Percentiles rank a stretch among this genome's conserved stretches.
phyloP scores from a whole-genome alignment of 164 flowering plant species.

The Pachysandra terminalis region DNA sequence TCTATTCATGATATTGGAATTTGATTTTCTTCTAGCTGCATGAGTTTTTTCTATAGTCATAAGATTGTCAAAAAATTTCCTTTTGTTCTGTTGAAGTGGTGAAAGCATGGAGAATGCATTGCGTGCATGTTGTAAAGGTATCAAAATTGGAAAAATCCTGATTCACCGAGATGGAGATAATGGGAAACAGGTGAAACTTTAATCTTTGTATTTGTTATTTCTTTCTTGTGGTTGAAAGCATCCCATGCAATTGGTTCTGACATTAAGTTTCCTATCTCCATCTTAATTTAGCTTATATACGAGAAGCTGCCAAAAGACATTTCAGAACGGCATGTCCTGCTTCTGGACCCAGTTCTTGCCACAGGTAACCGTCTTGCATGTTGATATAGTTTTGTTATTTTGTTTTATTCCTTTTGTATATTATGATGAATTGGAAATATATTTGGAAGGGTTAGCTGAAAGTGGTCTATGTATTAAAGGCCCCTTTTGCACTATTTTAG shows the following conservation, averaged over 20 bases:
- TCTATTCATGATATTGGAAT: too few relatives aligned
- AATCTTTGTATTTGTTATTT: slow-evolving; percentile 1
- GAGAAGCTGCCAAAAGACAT: slow-evolving; percentile 93
- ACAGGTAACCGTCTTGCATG: slow-evolving; percentile 50
- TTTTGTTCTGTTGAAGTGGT: slow-evolving; percentile 54
- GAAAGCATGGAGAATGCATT: slow-evolving; percentile 99
- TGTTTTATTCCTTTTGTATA: too few relatives aligned
- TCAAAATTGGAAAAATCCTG: slow-evolving; percentile 93
- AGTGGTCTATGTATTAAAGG: background rate
- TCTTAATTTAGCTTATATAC: slow-evolving; percentile 68
- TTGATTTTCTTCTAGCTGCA: background rate
- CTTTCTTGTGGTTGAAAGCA: background rate
- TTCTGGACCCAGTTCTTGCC: slow-evolving; percentile 94
- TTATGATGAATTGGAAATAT: too few relatives aligned
- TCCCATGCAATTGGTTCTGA: background rate
- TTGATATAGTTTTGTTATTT: background rate
- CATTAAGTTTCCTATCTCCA: slow-evolving; percentile 1
- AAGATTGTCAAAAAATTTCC: background rate
- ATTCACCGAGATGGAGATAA: slow-evolving; percentile 97
- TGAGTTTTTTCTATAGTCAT: background rate
- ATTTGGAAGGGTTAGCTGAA: background rate
- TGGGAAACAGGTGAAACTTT: slow-evolving; percentile 71
- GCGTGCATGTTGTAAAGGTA: slow-evolving; percentile 98
- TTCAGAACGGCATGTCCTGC: slow-evolving; percentile 89
- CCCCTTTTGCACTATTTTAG: background rate